A percentile compares a stretch with the other conserved stretches of the same genome.
These are phyloP conservation scores for Aspergillus melleus DNA, from an alignment of 2,329 filamentous ascomycete species.

Conservation along the genomic window DNA sequence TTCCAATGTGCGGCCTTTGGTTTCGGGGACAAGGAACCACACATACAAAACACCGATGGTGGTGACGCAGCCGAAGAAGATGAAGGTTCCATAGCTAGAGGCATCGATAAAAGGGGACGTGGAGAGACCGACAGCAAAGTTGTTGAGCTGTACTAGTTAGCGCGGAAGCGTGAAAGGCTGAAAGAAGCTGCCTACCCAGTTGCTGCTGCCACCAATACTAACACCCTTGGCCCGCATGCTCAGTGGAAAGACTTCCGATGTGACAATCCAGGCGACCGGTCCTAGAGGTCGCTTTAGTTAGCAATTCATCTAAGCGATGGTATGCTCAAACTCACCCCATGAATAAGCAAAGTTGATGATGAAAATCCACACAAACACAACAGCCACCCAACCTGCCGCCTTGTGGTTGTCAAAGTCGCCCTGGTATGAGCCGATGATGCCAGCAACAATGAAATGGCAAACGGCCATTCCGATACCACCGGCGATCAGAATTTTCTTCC, in stretches of 20 bases:
- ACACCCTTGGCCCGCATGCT: slow-evolving; percentile 63
- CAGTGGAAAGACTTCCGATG: slow-evolving; percentile 72
- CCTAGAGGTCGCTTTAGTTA: slow-evolving; percentile 11
- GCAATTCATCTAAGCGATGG: not conserved
- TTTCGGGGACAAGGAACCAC: slow-evolving; percentile 35
- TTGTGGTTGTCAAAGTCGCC: slow-evolving; percentile 57
- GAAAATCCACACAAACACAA: slow-evolving; percentile 64
- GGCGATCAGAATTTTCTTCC: slow-evolving; percentile 41
- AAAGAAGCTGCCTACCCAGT: slow-evolving; percentile 30
- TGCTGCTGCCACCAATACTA: slow-evolving; percentile 32
- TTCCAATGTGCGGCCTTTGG: slow-evolving; percentile 38
- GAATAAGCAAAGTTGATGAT: slow-evolving; percentile 73
- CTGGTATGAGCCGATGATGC: slow-evolving; percentile 66
- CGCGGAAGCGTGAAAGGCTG: not conserved
- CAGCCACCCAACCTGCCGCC: slow-evolving; percentile 69
- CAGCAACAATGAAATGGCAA: slow-evolving; percentile 71
- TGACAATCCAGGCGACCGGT: slow-evolving; percentile 71
- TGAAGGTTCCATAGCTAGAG: slow-evolving; percentile 69
- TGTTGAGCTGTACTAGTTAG: slow-evolving; percentile 49
- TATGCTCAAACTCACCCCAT: slow-evolving; percentile 48
- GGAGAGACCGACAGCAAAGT: slow-evolving; percentile 65
- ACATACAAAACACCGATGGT: slow-evolving; percentile 29
- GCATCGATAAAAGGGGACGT: slow-evolving; percentile 65
- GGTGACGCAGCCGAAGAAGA: slow-evolving; percentile 62
- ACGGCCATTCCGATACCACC: slow-evolving; percentile 68